These are phyloP conservation scores for Parascedosporium putredinis DNA, from an alignment of 2,329 filamentous ascomycete genomes.

Conservation along the genomic window DNA sequence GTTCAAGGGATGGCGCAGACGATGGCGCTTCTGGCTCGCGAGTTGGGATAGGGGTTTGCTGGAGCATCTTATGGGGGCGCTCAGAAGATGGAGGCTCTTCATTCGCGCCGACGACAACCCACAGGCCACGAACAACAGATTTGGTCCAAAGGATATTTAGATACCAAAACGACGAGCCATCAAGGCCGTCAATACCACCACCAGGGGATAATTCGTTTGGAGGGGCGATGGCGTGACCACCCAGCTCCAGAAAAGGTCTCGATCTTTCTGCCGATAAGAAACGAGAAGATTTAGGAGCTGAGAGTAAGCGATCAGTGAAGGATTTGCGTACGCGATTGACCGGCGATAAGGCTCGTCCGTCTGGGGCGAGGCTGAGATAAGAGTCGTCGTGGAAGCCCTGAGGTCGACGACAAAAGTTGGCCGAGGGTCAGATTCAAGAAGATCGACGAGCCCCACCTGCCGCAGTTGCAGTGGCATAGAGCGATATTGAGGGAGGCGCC, in stretches of 20 bases:
- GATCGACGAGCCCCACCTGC: conserved; percentile 23
- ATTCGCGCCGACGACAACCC: conserved; percentile 29
- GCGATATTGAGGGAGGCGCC: not conserved
- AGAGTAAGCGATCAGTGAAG: conserved; percentile 20
- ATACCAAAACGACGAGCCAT: conserved; percentile 21
- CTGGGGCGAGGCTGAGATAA: conserved; percentile 7
- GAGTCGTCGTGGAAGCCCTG: not conserved
- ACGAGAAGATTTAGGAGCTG: conserved; percentile 17
- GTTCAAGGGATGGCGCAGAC: conserved; percentile 4
- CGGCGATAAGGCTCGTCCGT: conserved; percentile 8
- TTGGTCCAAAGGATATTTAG: conserved; percentile 27
- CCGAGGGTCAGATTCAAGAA: conserved; percentile 30
- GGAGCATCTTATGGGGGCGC: conserved; percentile 22
- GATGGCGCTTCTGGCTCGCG: not conserved
- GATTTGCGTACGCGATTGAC: conserved; percentile 25
- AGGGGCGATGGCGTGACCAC: conserved; percentile 12
- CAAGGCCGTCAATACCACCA: not conserved
- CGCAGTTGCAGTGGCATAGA: conserved; percentile 11
- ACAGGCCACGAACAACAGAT: conserved; percentile 22
- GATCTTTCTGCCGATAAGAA: conserved; percentile 14
- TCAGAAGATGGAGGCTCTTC: conserved; percentile 21
- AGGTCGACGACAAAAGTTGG: conserved; percentile 27
- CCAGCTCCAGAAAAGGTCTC: conserved; percentile 30
- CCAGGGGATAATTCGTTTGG: not conserved
- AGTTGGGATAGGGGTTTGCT: conserved; percentile 15